phyloP scores from a whole-genome alignment of 2,329 filamentous ascomycete species.

The Trichophyton schoenleinii region DNA sequence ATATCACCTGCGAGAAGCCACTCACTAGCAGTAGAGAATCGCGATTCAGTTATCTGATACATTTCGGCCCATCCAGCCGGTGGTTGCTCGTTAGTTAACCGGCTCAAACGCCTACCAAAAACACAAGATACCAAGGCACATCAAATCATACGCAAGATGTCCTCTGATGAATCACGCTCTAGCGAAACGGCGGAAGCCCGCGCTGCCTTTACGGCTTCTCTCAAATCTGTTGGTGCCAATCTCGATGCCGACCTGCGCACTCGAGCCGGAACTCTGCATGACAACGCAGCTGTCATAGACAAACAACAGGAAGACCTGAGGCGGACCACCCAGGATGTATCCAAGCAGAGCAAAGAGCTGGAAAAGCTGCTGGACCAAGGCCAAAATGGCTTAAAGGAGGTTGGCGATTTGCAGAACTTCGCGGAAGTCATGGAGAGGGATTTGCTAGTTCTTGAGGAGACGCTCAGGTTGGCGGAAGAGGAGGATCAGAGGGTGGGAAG shows the following conservation, averaged over 20 bases:
- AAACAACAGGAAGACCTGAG: conserved; percentile 44
- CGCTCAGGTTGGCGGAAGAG: conserved; percentile 27
- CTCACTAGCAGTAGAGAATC: too few species aligned
- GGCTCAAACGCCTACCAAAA: not conserved
- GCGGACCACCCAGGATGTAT: conserved; percentile 38
- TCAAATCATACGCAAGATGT: conserved; percentile 2
- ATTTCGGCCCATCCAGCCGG: too few species aligned
- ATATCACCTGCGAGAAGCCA: not conserved
- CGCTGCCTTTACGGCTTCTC: conserved; percentile 33
- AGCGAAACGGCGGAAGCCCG: conserved; percentile 32
- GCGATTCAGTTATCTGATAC: too few species aligned
- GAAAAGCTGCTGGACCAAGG: conserved; percentile 43
- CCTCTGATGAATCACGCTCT: conserved; percentile 12
- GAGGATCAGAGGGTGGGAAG: conserved; percentile 14
- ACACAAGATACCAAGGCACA: not conserved
- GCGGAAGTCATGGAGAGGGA: conserved; percentile 47
- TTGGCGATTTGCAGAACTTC: conserved; percentile 55
- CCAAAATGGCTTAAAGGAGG: conserved; percentile 46
- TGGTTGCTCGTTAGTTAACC: too few species aligned
- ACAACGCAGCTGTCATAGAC: conserved; percentile 41
- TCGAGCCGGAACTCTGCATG: conserved; percentile 44
- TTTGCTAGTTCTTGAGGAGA: conserved; percentile 33
- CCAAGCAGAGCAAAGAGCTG: conserved; percentile 42
- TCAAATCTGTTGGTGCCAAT: conserved; percentile 33
- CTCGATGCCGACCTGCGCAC: conserved; percentile 43